Base-by-base conservation (phyloP, 2,329 filamentous ascomycete genomes). In the Apiospora saccharicola region DNA sequence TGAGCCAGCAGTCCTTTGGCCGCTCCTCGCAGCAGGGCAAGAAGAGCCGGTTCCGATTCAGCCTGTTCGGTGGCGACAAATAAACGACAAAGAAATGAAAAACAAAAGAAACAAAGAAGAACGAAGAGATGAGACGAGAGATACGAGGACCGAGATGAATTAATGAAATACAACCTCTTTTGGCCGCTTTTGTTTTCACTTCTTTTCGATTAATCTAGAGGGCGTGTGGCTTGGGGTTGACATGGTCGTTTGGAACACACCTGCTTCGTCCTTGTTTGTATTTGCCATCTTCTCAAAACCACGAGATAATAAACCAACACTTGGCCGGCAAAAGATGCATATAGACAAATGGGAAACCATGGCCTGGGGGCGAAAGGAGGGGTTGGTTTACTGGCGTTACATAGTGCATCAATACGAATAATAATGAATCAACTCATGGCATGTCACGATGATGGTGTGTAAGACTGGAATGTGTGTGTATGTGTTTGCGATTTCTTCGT, bases 1-100 rank as follows among this genome's bases (percentile, higher is more conserved):
- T 77, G 69, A 80, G 79, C 12, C 77, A 80, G 74, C 79, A 80
- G 74, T 81, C 80, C 0, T 80, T 81, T 53, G 76, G 80, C 19
- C 74, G 77, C 22, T 67, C 75, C 12, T 80, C 79, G 30, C 78
- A 79, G 72, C 79, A 80, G 75, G 74, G 72, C 37, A 74, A 75
- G 6, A 77, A 76, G 24, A 77, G 77, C 49, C 78, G 78, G 3
- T 81, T 81, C 71, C 78, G 80, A 2, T 79, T 80, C 71, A 81
- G 80, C 68, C 68, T 79, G 13, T 79, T 79, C 24, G 73, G 73
- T 24, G 76, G 75, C 46, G 73, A 74, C 14, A 75, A 72, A 71
- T 74, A n/a, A 30, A 16, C 7, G 14, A 47, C 6, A 49, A 24
- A 22, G 43, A 73, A 13, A 12, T n/a, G 44, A 34, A n/a, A 12